Evolutionary conservation across 139 green algal species (phyloP).

Genomic region (Micractinium conductrix): DNA sequence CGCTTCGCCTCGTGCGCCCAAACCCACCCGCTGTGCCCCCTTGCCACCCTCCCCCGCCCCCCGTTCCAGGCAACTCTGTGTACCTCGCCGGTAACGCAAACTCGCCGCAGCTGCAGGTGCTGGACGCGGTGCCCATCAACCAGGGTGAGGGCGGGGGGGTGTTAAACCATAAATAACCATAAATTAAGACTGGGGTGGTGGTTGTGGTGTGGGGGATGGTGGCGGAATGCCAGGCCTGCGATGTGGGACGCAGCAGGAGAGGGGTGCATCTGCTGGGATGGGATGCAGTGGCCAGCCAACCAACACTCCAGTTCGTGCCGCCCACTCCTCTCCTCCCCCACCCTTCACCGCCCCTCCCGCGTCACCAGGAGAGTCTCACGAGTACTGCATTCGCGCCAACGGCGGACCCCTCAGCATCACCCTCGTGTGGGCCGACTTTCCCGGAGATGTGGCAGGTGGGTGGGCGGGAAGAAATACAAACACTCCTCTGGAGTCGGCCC

Average conservation of each 20-base stretch:
- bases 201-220: too few species aligned
- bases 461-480: too few species aligned
- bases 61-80: constrained; percentile 24
- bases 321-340: not conserved
- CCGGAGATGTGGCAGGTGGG: constrained; percentile 9
- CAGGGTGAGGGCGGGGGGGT: not conserved
- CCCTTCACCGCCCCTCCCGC: not conserved
- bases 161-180: not conserved
- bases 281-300: too few species aligned
- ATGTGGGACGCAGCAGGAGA: too few species aligned
- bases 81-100: constrained; percentile 16
- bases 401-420: constrained; percentile 77
- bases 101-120: constrained; percentile 31
- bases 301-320: too few species aligned
- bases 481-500: too few species aligned
- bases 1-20: too few species aligned
- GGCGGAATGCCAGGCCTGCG: too few species aligned
- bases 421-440: constrained; percentile 64
- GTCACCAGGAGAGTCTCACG: constrained; percentile 32
- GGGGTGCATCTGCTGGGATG: too few species aligned
- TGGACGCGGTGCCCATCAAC: constrained; percentile 44
- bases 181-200: too few species aligned
- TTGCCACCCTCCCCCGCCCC: not conserved
- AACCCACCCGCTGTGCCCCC: not conserved
- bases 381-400: constrained; percentile 73